These are phyloP conservation scores for Suillus variegatus DNA, from an alignment of 768 basidiomycete genomes.

Conservation along the genomic window DNA sequence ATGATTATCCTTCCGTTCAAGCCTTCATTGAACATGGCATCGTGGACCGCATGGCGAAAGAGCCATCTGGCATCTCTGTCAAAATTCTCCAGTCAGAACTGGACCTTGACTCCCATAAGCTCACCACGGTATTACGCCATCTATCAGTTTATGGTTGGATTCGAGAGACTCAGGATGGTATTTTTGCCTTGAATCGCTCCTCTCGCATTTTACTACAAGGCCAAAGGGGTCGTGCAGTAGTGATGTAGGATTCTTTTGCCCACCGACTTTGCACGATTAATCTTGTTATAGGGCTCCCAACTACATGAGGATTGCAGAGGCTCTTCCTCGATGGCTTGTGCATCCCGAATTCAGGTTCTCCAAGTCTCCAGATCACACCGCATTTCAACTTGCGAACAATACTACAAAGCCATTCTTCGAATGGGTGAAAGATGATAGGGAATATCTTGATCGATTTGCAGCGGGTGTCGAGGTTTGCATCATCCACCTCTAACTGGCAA, in stretches of 20 bases:
- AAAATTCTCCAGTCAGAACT: conserved; percentile 16
- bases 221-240: conserved; percentile 17
- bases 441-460: not conserved
- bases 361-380: conserved; percentile 25
- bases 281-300: conserved; percentile 13
- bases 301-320: conserved; percentile 15
- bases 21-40: conserved; percentile 19
- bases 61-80: conserved; percentile 16
- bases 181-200: conserved; percentile 21
- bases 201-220: conserved; percentile 16
- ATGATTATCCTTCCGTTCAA: conserved; percentile 18
- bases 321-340: conserved; percentile 14
- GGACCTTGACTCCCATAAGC: conserved; percentile 16
- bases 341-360: conserved; percentile 21
- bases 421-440: conserved; percentile 4
- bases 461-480: not conserved
- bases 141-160: conserved; percentile 21
- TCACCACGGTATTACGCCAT: conserved; percentile 19
- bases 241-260: conserved; percentile 11
- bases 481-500: not conserved
- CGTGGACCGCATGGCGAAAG: conserved; percentile 17
- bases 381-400: conserved; percentile 40
- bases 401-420: conserved; percentile 39
- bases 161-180: conserved; percentile 18
- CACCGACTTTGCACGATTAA: not conserved